Percentiles rank a stretch among this genome's conserved stretches.
Evolutionary conservation across 495 filamentous ascomycete species (phyloP).

Genomic region (Penicillium subrubescens): DNA sequence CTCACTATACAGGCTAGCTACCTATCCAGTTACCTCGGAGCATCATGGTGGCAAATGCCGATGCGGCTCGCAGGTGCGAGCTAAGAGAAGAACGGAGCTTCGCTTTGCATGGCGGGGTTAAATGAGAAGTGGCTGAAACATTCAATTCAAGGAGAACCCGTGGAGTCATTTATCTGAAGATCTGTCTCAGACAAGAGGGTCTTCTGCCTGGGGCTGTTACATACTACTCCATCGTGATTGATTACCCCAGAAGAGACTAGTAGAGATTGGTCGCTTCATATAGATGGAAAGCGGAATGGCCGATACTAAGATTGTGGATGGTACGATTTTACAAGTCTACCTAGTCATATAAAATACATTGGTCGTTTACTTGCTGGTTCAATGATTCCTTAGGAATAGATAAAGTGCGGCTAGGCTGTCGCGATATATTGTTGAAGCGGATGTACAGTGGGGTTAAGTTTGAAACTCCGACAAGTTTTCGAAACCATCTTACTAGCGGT

Average conservation of each 20-base stretch:
- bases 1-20: not conserved
- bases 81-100: not conserved
- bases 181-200: not conserved
- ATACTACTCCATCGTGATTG: not conserved
- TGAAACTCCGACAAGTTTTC: no score
- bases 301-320: not conserved
- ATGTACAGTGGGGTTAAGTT: no score
- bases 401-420: no score
- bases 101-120: not conserved
- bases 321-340: not conserved
- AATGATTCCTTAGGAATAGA: no score
- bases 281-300: not conserved
- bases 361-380: no score
- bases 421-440: no score
- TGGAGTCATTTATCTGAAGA: conserved; percentile 1
- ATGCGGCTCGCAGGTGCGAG: not conserved
- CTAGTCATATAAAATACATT: not conserved
- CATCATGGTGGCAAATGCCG: not conserved
- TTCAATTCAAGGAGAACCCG: not conserved
- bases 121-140: not conserved
- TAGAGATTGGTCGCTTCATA: not conserved
- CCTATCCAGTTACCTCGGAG: not conserved
- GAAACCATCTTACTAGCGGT: no score
- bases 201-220: not conserved
- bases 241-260: not conserved